These are phyloP conservation scores for Botrytis hyacinthi DNA, from an alignment of 2,329 filamentous ascomycete genomes.

Conservation along the genomic window DNA sequence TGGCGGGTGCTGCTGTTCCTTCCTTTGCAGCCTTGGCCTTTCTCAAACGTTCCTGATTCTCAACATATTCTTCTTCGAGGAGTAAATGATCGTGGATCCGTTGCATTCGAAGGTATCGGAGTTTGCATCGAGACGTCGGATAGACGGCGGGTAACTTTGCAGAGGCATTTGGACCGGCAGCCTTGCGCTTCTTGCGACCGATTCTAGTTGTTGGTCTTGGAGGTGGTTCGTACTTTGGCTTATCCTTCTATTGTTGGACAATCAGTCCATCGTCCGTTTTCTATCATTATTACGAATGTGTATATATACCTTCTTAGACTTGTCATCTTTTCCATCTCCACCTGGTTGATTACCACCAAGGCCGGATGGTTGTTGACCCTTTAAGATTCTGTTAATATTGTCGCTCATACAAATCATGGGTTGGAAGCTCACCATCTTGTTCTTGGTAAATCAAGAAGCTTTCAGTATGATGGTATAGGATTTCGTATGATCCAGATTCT, in stretches of 20 bases:
- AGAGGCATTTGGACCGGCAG: constrained; percentile 85
- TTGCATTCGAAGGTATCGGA: constrained; percentile 96
- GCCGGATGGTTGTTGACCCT: constrained; percentile 47
- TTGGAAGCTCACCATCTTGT: constrained; percentile 36
- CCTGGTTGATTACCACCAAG: constrained; percentile 51
- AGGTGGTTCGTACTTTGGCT: constrained; percentile 99
- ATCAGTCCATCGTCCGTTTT: constrained; percentile 26
- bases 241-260: constrained; percentile 75
- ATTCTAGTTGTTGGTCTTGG: constrained; percentile 95
- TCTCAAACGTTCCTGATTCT: constrained; percentile 94
- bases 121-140: constrained; percentile 95
- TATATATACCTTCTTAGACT: constrained; percentile 81
- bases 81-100: constrained; percentile 96
- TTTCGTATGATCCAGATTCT: neutral
- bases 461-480: neutral
- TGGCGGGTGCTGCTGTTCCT: constrained; percentile 54
- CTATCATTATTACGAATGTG: neutral
- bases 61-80: constrained; percentile 96
- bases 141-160: constrained; percentile 93
- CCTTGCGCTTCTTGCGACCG: constrained; percentile 98
- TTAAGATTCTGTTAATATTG: constrained; percentile 27
- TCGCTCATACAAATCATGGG: constrained; percentile 17
- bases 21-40: constrained; percentile 84
- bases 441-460: constrained; percentile 22
- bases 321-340: constrained; percentile 76